These are phyloP conservation scores for Ophiosphaerella narmari DNA, from an alignment of 2,329 filamentous ascomycete genomes.

Conservation along the genomic window DNA sequence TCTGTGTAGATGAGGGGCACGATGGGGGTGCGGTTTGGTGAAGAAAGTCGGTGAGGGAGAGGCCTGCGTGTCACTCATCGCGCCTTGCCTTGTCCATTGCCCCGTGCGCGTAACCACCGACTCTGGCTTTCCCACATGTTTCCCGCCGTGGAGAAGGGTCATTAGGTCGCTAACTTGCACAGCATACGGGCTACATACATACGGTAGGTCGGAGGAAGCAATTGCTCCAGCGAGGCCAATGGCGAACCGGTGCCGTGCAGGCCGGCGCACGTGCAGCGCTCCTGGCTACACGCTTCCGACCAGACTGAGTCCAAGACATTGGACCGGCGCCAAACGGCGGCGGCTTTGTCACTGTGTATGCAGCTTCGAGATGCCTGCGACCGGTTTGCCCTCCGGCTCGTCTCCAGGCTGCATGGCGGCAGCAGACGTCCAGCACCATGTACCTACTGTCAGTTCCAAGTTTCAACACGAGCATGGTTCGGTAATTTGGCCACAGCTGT, in stretches of 20 bases:
- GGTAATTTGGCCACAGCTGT: constrained; percentile 12
- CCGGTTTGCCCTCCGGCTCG: constrained; percentile 10
- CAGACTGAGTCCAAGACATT: constrained; percentile 23
- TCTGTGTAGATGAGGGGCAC: background rate
- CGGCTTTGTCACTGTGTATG: constrained; percentile 26
- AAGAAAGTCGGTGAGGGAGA: constrained; percentile 3
- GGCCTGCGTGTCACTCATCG: background rate
- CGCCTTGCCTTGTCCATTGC: background rate
- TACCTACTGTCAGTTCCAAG: background rate
- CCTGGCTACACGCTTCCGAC: constrained; percentile 9
- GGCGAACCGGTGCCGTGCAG: background rate
- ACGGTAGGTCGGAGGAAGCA: no score
- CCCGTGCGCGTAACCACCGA: background rate
- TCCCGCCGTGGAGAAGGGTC: no score
- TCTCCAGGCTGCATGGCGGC: constrained; percentile 12
- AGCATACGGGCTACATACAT: no score
- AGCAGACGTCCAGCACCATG: background rate
- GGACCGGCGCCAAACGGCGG: constrained; percentile 37
- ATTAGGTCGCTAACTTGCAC: no score
- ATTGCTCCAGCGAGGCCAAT: no score
- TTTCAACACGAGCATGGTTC: constrained; percentile 6
- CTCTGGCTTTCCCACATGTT: no score
- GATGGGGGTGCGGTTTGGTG: no score
- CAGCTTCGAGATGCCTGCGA: constrained; percentile 11
- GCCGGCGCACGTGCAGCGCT: no score